Percentiles rank a stretch among this genome's conserved stretches.
Conservation (phyloP, 768 basidiomycete genomes). For the Phaeotremella skinneri region DNA sequence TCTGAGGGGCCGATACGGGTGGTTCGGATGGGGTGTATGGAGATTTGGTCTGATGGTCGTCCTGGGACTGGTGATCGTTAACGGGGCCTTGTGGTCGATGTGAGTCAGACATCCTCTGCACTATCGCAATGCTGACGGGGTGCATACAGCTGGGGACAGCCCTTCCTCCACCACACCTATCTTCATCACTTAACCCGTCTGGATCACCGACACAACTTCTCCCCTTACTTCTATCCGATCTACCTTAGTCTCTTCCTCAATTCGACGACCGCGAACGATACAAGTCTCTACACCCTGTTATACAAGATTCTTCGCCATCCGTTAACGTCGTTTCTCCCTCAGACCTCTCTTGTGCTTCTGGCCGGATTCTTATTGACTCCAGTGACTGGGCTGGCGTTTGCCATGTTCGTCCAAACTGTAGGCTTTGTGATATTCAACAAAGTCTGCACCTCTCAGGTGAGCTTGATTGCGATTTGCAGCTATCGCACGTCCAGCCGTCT, state of each 20-base stretch:
- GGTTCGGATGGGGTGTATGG: slow-evolving; percentile 54
- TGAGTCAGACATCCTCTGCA: slow-evolving; percentile 54
- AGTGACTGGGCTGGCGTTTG: slow-evolving; percentile 61
- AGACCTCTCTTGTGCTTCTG: slow-evolving; percentile 68
- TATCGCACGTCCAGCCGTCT: background rate
- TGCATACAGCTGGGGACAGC: slow-evolving; percentile 77
- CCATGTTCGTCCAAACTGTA: slow-evolving; percentile 89
- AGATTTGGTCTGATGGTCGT: slow-evolving; percentile 71
- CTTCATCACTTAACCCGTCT: slow-evolving; percentile 86
- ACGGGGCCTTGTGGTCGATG: slow-evolving; percentile 69
- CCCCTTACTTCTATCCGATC: slow-evolving; percentile 92
- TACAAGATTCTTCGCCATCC: slow-evolving; percentile 60
- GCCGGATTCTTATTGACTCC: slow-evolving; percentile 71
- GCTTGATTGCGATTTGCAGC: slow-evolving; percentile 29
- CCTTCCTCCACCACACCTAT: slow-evolving; percentile 88
- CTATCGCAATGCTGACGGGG: slow-evolving; percentile 4
- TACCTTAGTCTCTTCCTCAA: slow-evolving; percentile 74
- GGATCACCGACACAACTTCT: slow-evolving; percentile 98
- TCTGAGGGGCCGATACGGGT: slow-evolving; percentile 29
- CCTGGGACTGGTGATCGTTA: slow-evolving; percentile 65
- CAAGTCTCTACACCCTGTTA: background rate
- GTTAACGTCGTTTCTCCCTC: slow-evolving; percentile 77
- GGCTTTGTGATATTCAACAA: slow-evolving; percentile 96
- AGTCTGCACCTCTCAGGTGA: slow-evolving; percentile 93
- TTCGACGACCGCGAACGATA: slow-evolving; percentile 5